Evolutionary conservation across 2,329 filamentous ascomycete genomes (phyloP), one percentile per base, ranked within the genome.

Genomic region (Colletotrichum higginsianum): DNA sequence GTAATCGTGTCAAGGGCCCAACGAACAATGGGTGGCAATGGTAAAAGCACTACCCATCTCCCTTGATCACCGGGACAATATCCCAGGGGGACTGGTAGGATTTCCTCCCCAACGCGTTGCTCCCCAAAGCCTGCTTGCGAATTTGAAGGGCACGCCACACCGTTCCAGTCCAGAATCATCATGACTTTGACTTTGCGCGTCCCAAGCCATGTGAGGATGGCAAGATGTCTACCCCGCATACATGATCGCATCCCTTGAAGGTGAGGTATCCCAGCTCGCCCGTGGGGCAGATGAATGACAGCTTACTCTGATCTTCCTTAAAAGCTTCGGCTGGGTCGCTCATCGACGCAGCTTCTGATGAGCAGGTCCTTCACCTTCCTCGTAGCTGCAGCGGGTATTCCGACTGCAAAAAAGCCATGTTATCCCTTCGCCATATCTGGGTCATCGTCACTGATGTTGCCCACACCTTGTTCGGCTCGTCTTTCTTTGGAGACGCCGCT

Each of bases 381-480:
- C 16, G 16, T 42, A 4, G 56, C 21, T 21, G n/a, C 35, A 50
- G 35, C 38, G 5, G 16, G 15, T 15, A 4, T 2, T n/a, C 2
- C 18, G 23, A 21, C 35, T 57, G 55, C n/a, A 21, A 23, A 13
- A 13, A 13, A 42, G 23, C 13, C 11, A 68, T 68, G 66, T 26
- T 65, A 26, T 26, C 50, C 15, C 38, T 65, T 15, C 30, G 60
- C 21, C 60, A 68, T 3, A 26, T 63, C 2, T 68, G 60, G 66
- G 21, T 57, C 23, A 50, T 68, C 1, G 44, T 49, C 0, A 64
- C 52, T 12, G 66, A 58, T 23, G 35, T 68, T 44, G 53, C 66
- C 6, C 52, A 50, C 46, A n/a, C 66, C 4, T 18, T 68, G 1
- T 44, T 65, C 9, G 61, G 66, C 13, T 55, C 60, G 0, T 38